phyloP scores from a whole-genome alignment of 2,329 filamentous ascomycete species.

The Metarhizium album region DNA sequence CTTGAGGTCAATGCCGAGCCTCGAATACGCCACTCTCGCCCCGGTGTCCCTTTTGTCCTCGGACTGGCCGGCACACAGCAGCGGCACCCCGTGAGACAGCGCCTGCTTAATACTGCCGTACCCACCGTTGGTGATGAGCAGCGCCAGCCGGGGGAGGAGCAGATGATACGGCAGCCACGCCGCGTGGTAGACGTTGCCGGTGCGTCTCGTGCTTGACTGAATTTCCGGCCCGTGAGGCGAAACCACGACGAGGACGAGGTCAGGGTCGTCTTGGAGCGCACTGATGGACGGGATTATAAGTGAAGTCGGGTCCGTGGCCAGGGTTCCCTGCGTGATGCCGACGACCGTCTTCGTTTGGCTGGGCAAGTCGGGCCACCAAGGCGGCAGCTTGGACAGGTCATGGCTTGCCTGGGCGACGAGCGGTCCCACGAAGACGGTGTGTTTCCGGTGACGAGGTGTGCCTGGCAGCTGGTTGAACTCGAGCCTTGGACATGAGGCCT shows the following conservation, averaged over 20 bases:
- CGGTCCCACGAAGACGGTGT: conserved; percentile 23
- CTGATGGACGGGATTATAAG: conserved; percentile 27
- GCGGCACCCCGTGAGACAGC: conserved; percentile 21
- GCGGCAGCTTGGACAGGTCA: conserved; percentile 14
- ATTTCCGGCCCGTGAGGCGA: conserved; percentile 20
- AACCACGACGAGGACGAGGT: conserved; percentile 21
- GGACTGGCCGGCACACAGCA: conserved; percentile 25
- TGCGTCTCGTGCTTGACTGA: conserved; percentile 10
- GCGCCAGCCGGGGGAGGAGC: conserved; percentile 21
- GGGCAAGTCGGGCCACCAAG: conserved; percentile 21
- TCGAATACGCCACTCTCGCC: conserved; percentile 20
- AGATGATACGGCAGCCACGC: conserved; percentile 26
- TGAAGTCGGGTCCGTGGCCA: conserved; percentile 24
- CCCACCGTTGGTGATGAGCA: conserved; percentile 26
- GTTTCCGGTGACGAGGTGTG: conserved; percentile 8
- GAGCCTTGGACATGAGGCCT: conserved; percentile 22
- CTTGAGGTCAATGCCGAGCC: conserved; percentile 24
- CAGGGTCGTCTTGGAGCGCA: conserved; percentile 18
- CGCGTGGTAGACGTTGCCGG: conserved; percentile 19
- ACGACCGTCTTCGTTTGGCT: conserved; percentile 18
- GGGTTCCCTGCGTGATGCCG: conserved; percentile 27
- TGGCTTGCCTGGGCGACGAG: conserved; percentile 16
- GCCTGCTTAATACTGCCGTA: conserved; percentile 28
- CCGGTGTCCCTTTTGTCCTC: conserved; percentile 28
- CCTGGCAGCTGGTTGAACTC: conserved; percentile 21